Conservation (phyloP, 305 asterid genomes). For the Plantago lanceolata region DNA sequence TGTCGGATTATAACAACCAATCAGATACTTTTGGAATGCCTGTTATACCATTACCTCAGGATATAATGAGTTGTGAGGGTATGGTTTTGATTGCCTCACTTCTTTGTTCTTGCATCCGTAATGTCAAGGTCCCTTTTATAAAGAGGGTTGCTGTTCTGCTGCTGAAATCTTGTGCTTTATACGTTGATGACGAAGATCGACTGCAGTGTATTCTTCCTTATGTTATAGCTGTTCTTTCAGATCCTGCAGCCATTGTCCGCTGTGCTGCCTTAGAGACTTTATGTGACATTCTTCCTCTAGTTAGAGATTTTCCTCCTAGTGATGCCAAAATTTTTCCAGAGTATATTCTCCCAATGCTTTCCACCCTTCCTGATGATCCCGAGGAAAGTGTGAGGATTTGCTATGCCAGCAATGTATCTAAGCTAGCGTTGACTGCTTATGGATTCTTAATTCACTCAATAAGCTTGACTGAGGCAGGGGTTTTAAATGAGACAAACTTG, state of each 20-base stretch:
- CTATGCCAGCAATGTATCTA: slow-evolving; percentile 88
- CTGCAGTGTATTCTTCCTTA: slow-evolving; percentile 97
- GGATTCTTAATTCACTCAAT: slow-evolving; percentile 95
- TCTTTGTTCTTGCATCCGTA: slow-evolving; percentile 93
- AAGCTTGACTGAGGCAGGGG: slow-evolving; percentile 96
- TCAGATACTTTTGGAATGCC: slow-evolving; percentile 97
- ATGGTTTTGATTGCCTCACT: slow-evolving; percentile 97
- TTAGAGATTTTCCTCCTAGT: slow-evolving; percentile 97
- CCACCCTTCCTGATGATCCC: slow-evolving; percentile 97
- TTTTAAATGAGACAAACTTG: slow-evolving; percentile 70
- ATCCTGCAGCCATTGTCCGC: slow-evolving; percentile 96
- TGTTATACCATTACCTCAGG: slow-evolving; percentile 77
- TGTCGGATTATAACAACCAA: slow-evolving; percentile 70
- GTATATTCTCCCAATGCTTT: slow-evolving; percentile 98
- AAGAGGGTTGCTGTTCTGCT: slow-evolving; percentile 90
- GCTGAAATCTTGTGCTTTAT: slow-evolving; percentile 87
- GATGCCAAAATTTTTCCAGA: slow-evolving; percentile 99
- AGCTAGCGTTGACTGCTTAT: slow-evolving; percentile 91
- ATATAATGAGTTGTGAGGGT: slow-evolving; percentile 88
- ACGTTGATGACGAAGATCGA: slow-evolving; percentile 90
- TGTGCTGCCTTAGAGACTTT: slow-evolving; percentile 94
- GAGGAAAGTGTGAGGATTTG: slow-evolving; percentile 99
- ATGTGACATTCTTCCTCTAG: slow-evolving; percentile 93
- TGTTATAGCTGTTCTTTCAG: slow-evolving; percentile 90
- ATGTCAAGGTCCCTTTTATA: slow-evolving; percentile 88